These are phyloP conservation scores for Cyberlindnera subsufficiens DNA, from an alignment of 805 yeast genomes.

Conservation along the genomic window DNA sequence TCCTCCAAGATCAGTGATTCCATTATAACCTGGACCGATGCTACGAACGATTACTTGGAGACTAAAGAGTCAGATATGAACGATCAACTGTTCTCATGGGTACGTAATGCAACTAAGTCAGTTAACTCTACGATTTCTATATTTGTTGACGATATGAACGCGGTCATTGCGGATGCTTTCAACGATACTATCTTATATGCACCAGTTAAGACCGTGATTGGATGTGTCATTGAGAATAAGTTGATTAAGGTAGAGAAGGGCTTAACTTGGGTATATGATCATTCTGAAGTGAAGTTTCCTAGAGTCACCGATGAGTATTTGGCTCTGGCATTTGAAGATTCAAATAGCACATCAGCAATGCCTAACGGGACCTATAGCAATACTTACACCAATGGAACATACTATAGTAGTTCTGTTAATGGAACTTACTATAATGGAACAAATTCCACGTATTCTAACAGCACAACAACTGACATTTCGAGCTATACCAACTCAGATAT, in stretches of 20 bases:
- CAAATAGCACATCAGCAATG: not conserved
- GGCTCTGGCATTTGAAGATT: slow-evolving; percentile 11
- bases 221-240: slow-evolving; percentile 77
- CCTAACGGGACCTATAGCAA: not conserved
- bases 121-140: slow-evolving; percentile 55
- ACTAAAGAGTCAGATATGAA: slow-evolving; percentile 50
- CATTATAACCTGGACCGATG: slow-evolving; percentile 42
- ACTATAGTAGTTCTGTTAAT: not conserved
- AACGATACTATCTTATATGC: slow-evolving; percentile 59
- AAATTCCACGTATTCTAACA: too few species aligned
- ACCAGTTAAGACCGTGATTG: slow-evolving; percentile 63
- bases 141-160: slow-evolving; percentile 56
- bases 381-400: slow-evolving; percentile 4
- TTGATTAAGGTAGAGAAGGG: slow-evolving; percentile 62
- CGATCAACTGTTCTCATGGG: slow-evolving; percentile 59
- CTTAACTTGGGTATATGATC: slow-evolving; percentile 67
- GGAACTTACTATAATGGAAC: not conserved
- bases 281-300: slow-evolving; percentile 58
- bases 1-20: slow-evolving; percentile 26
- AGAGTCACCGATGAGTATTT: slow-evolving; percentile 32
- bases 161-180: slow-evolving; percentile 53
- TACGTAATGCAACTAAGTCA: slow-evolving; percentile 47
- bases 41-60: slow-evolving; percentile 50
- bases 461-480: too few species aligned
- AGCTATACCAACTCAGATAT: not conserved